Conservation (phyloP, 2,329 filamentous ascomycete genomes). For the Aureobasidium sp. region DNA sequence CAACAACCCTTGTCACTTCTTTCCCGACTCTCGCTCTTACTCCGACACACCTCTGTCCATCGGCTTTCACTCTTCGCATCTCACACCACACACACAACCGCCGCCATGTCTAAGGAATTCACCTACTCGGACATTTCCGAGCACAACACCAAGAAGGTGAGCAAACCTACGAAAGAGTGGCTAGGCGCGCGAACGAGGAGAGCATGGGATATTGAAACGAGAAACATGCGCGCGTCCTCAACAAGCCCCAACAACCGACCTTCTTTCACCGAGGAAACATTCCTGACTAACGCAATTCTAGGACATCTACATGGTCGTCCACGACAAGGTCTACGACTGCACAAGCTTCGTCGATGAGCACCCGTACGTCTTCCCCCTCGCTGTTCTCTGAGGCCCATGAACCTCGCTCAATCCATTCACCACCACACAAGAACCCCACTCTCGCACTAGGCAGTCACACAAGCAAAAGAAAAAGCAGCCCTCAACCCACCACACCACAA, state of each 20-base stretch:
- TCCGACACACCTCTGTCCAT: neutral
- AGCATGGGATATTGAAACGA: neutral
- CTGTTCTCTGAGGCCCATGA: neutral
- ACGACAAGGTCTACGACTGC: constrained; percentile 93
- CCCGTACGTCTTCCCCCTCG: constrained; percentile 54
- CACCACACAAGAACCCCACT: constrained; percentile 14
- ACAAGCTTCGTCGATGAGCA: constrained; percentile 94
- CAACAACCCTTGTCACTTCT: neutral
- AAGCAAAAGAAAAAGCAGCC: neutral
- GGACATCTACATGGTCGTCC: constrained; percentile 83
- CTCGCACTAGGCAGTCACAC: neutral
- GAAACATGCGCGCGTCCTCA: neutral
- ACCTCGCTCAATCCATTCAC: neutral
- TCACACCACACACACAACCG: constrained; percentile 6
- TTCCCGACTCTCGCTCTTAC: neutral
- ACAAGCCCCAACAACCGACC: neutral
- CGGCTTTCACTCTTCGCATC: neutral
- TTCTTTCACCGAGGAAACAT: neutral
- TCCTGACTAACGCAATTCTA: neutral
- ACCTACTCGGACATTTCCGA: constrained; percentile 75
- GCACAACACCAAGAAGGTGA: constrained; percentile 76
- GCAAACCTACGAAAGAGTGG: neutral
- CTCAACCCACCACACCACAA: neutral
- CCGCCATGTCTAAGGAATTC: constrained; percentile 52
- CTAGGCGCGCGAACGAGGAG: neutral